Conservation (phyloP, 345 rosid species). For the Salix caprea region DNA sequence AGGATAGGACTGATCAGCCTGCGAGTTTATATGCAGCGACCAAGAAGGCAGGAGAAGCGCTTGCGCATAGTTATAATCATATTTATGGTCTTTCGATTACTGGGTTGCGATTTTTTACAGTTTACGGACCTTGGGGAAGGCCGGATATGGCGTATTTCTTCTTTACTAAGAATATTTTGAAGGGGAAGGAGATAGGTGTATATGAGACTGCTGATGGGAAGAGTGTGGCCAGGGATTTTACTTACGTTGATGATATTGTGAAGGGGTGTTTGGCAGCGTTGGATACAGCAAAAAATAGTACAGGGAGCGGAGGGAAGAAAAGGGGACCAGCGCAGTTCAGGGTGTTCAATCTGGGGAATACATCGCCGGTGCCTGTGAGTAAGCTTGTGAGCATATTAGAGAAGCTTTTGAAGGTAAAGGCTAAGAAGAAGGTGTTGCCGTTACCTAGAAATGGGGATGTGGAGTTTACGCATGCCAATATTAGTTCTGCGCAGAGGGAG, state of each 20-base stretch:
- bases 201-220: slow-evolving; percentile 45
- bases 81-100: slow-evolving; percentile 82
- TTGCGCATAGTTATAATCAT: slow-evolving; percentile 89
- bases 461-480: slow-evolving; percentile 85
- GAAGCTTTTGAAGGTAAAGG: slow-evolving; percentile 75
- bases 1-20: slow-evolving; percentile 85
- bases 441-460: slow-evolving; percentile 93
- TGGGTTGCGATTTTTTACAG: slow-evolving; percentile 80
- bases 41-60: slow-evolving; percentile 88
- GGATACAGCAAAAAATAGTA: slow-evolving; percentile 91
- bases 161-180: slow-evolving; percentile 70
- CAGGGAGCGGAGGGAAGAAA: slow-evolving; percentile 90
- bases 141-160: slow-evolving; percentile 97
- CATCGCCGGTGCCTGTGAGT: slow-evolving; percentile 83
- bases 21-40: slow-evolving; percentile 91
- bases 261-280: slow-evolving; percentile 80
- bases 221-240: slow-evolving; percentile 66
- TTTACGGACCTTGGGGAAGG: slow-evolving; percentile 93
- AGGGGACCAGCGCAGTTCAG: slow-evolving; percentile 77
- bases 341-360: slow-evolving; percentile 87
- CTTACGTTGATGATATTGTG: slow-evolving; percentile 89
- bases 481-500: slow-evolving; percentile 72
- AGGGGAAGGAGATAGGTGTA: slow-evolving; percentile 42
- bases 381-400: slow-evolving; percentile 81
- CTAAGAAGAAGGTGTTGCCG: slow-evolving; percentile 70